Conservation (phyloP, 2,329 filamentous ascomycete genomes). For the Cercospora brassicicola region DNA sequence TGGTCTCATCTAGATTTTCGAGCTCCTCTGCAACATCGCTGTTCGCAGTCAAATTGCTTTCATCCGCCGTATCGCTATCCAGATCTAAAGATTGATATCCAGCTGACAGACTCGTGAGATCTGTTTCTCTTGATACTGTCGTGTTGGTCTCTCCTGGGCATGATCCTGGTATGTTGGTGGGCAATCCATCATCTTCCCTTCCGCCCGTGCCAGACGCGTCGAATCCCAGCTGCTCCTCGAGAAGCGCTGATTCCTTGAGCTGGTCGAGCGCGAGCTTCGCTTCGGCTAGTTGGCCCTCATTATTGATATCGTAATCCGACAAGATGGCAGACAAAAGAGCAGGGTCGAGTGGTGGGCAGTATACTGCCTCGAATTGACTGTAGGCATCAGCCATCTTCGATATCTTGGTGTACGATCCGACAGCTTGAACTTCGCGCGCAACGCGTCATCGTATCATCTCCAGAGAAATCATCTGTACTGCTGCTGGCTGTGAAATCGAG, state of each 20-base stretch:
- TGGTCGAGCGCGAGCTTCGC: conserved; percentile 63
- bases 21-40: conserved; percentile 36
- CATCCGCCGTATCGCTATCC: conserved; percentile 22
- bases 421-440: not conserved
- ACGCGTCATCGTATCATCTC: not conserved
- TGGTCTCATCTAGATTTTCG: conserved; percentile 54
- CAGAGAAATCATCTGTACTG: not conserved
- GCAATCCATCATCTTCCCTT: conserved; percentile 28
- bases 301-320: conserved; percentile 67
- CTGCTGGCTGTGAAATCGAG: not conserved
- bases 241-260: conserved; percentile 63
- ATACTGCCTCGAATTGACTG: conserved; percentile 60
- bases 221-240: conserved; percentile 68
- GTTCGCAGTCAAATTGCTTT: conserved; percentile 29
- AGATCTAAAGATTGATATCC: conserved; percentile 43
- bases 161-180: conserved; percentile 35
- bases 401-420: not conserved
- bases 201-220: conserved; percentile 72
- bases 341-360: conserved; percentile 73
- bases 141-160: conserved; percentile 41
- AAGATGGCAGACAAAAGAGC: conserved; percentile 74
- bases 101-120: conserved; percentile 52
- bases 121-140: conserved; percentile 51
- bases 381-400: conserved; percentile 34
- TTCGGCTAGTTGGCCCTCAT: conserved; percentile 53